Evolutionary conservation across 495 filamentous ascomycete genomes (phyloP).

Genomic region (Penicillium paradoxum): DNA sequence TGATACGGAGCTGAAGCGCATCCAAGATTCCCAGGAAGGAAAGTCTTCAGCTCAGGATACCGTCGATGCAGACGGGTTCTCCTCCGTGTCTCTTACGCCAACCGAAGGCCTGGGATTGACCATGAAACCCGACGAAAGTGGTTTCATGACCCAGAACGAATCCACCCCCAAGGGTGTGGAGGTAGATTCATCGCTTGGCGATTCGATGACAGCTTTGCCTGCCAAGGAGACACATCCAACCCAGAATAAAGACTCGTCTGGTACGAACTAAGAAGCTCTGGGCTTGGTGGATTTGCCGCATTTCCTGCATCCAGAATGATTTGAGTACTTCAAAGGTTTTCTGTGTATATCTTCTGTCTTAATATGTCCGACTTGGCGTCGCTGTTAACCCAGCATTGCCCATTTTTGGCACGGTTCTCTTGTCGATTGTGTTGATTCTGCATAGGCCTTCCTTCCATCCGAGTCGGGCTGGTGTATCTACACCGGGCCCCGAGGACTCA

Average conservation of each 20-base stretch:
- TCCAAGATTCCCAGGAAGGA: not conserved
- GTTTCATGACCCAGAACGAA: not conserved
- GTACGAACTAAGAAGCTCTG: not conserved
- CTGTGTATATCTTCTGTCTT: not conserved
- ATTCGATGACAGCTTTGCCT: conserved; percentile 5
- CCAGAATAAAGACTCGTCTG: not conserved
- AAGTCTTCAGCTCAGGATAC: not conserved
- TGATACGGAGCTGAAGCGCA: not conserved
- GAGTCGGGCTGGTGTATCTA: not conserved
- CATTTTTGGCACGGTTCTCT: not conserved
- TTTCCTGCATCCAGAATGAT: not conserved
- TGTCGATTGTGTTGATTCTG: not conserved
- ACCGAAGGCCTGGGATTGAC: conserved; percentile 10
- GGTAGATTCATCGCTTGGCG: not conserved
- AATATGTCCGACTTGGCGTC: not conserved
- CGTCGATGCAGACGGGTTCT: conserved; percentile 19
- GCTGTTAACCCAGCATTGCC: not conserved
- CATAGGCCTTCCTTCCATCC: not conserved
- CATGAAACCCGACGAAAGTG: not conserved
- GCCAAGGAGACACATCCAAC: not conserved
- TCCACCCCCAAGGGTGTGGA: not conserved
- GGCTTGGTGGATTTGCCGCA: not conserved
- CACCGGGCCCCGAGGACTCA: too few relatives aligned
- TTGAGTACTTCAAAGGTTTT: not conserved
- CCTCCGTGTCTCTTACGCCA: conserved; percentile 16